A percentile compares a stretch with the other conserved stretches of the same genome.
phyloP scores from a whole-genome alignment of 495 filamentous ascomycete species.

The Aspergillus affinis region DNA sequence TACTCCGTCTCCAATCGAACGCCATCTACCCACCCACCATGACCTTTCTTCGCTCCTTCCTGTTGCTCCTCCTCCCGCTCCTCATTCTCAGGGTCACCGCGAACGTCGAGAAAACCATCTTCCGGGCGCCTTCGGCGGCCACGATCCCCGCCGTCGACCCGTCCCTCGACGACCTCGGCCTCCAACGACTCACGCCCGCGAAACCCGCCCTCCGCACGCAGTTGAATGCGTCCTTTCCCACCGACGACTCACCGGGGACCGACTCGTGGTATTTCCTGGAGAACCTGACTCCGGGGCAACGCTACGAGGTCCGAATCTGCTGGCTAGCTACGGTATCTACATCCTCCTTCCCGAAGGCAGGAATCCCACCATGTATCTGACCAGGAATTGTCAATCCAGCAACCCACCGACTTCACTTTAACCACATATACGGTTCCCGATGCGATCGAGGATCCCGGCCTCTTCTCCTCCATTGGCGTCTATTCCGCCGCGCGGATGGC shows the following conservation, averaged over 20 bases:
- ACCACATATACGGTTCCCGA: slow-evolving; percentile 57
- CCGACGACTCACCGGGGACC: slow-evolving; percentile 51
- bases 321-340: slow-evolving; percentile 81
- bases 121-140: slow-evolving; percentile 64
- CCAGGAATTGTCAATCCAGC: slow-evolving; percentile 48
- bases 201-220: slow-evolving; percentile 55
- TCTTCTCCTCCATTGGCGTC: slow-evolving; percentile 62
- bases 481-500: slow-evolving; percentile 58
- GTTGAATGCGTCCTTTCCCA: slow-evolving; percentile 67
- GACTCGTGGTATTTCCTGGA: slow-evolving; percentile 85
- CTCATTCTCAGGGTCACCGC: slow-evolving; percentile 39
- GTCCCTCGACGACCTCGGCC: slow-evolving; percentile 61
- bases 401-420: slow-evolving; percentile 82
- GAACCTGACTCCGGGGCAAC: slow-evolving; percentile 64
- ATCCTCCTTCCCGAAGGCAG: background rate
- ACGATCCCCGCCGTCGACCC: slow-evolving; percentile 55
- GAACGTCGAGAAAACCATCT: slow-evolving; percentile 92
- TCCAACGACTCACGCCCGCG: slow-evolving; percentile 61
- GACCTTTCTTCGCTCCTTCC: slow-evolving; percentile 1
- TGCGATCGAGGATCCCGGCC: slow-evolving; percentile 57
- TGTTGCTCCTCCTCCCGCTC: slow-evolving; percentile 7
- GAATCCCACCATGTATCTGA: background rate
- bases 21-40: slow-evolving; percentile 21
- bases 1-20: slow-evolving; percentile 3
- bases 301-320: slow-evolving; percentile 92